phyloP scores from a whole-genome alignment of 2,329 filamentous ascomycete genomes.

The Botrytis paeoniae region DNA sequence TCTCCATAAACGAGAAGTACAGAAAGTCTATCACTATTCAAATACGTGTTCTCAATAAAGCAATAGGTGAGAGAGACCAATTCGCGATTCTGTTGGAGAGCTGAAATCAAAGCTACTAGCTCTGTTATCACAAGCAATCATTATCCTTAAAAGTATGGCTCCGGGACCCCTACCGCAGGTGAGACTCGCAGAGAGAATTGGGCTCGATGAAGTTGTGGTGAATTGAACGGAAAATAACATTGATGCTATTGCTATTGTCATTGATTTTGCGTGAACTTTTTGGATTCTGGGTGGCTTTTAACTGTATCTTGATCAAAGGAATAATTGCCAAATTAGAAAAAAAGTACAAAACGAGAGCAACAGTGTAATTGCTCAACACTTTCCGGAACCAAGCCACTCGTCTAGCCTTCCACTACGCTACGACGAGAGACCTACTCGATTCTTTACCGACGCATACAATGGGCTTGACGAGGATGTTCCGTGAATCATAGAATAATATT shows the following conservation, averaged over 20 bases:
- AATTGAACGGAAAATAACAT: not conserved
- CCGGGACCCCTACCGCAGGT: not conserved
- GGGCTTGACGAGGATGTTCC: rapidly evolving
- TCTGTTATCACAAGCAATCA: not conserved
- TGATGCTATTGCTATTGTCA: not conserved
- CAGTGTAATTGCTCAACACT: not conserved
- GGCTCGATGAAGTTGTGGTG: not conserved
- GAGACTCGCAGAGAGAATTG: not conserved
- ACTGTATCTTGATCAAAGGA: not conserved
- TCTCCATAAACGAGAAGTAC: not conserved
- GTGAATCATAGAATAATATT: not conserved
- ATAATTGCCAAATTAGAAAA: not conserved
- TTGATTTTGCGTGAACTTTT: rapidly evolving
- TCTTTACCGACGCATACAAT: not conserved
- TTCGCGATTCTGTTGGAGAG: not conserved
- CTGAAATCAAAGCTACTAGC: not conserved
- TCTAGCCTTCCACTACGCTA: not conserved
- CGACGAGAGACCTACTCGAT: not conserved
- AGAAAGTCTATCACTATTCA: not conserved
- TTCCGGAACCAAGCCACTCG: not conserved
- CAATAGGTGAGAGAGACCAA: not conserved
- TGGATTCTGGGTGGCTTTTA: rapidly evolving
- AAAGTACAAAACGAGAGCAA: not conserved
- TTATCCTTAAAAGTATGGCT: not conserved
- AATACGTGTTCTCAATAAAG: not conserved